Base-by-base conservation (phyloP, 1,139 yeast species). In the Lodderomyces beijingensis region DNA sequence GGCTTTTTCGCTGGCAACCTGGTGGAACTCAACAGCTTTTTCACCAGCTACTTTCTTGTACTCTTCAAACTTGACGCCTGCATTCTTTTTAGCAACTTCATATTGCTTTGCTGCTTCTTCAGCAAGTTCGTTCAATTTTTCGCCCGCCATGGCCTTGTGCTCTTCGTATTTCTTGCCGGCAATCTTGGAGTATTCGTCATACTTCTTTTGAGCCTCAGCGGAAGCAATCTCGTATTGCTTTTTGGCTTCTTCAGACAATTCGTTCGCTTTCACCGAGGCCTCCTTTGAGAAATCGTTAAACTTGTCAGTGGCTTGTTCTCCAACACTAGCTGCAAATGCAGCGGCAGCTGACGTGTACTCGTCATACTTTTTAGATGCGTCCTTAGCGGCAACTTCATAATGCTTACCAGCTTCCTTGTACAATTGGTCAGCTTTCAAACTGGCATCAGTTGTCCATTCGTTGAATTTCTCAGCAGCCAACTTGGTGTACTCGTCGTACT, bases 321-420 rank as follows among this genome's bases (percentile, higher is more conserved):
- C 33, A 5, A 24, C 18, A 4, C 25, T 28, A 11, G 22, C 16
- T n/a, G 33, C 33, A 18, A 16, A 30, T 25, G 31, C 30, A 17
- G 36, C 30, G 15, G 36, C 30, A 19, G 25, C 31, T 7, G 27
- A 18, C 9, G 33, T 18, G 19, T 36, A 39, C 21, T 25, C 27
- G 16, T 25, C 30, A 30, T 30, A 30, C 18, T 30, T 30, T 15
- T 30, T 25, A 13, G 23, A 9, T 3, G 33, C 36, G 17, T 39
- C 32, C n/a, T 27, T 30, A 11, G 33, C 33, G 6, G 33, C 33
- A 24, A 20, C 11, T 19, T 30, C 33, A 18, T 30, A 30, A 18
- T 30, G 33, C 17, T 30, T 30, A 6, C 38, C 30, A 4, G 45
- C 44, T 14, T 40, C 33, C 13, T 40, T 35, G 9, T 31, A 42